Base-by-base conservation (phyloP, 108 stramenopile species). In the Pelagomonas calceolata region DNA sequence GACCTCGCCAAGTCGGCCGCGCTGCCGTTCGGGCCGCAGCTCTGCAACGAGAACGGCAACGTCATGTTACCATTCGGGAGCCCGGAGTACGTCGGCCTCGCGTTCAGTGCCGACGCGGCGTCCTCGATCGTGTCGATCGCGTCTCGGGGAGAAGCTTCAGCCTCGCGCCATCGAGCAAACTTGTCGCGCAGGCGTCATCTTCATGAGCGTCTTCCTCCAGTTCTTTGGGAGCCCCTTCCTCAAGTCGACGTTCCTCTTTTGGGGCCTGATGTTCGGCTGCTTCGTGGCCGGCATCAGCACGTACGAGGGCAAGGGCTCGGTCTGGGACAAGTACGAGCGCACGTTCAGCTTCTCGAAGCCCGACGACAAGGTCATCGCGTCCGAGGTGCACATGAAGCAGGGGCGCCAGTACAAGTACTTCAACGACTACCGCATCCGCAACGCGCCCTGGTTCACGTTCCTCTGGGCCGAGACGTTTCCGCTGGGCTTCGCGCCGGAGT, bases 31-130 rank as follows among this genome's bases (percentile, higher is more conserved):
- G 51, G 51, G 7, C 51, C 51, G 21, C 30, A 44, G 36, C 10
- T 4, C 30, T 63, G 51, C 32, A 73, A 72, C 17, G 73, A 68
- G 32, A 75, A 75, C 39, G 75, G 75, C 31, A 73, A 75, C 31
- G 75, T 75, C 3, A 14, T 73, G 30, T 44, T 75, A 30, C 75
- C 75, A 4, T 75, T 79, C 68, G 90, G 90, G 43, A 64, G 77
- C 10, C 68, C 86, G 5, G 83, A 84, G 60, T 90, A 85, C 72
- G 83, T 90, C 67, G 86, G 84, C 32, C 73, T 87, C 45, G 86
- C 84, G n/a, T n/a, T n/a, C n/a, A n/a, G n/a, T n/a, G 77, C 63
- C 39, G 43, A 26, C 73, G 77, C n/a, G 70, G 70, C 36, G 77
- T 73, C 45, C 73, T 74, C 69, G 73, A 70, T 21, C 36, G 66